Evolutionary conservation across 306 rosid species (phyloP).

Genomic region (Rosa persica): DNA sequence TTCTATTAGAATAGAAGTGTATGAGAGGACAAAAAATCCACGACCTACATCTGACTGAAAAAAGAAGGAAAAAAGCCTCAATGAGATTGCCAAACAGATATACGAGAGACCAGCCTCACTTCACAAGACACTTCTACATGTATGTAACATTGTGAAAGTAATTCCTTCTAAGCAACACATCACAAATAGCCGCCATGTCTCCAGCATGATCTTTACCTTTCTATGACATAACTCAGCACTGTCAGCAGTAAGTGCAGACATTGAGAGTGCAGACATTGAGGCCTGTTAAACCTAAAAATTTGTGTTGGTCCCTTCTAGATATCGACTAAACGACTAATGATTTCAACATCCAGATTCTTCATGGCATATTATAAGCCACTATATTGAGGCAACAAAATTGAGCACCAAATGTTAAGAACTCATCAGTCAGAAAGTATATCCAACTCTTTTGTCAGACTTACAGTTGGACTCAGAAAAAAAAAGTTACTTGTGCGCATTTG

Average conservation of each 20-base stretch:
- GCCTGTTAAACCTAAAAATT: no score
- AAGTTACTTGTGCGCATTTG: background rate
- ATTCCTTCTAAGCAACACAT: background rate
- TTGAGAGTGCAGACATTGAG: background rate
- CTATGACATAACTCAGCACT: background rate
- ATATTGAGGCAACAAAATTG: background rate
- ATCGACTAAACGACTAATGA: background rate
- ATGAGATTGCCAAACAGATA: background rate
- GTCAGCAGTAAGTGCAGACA: background rate
- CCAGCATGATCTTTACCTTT: background rate
- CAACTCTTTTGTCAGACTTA: background rate
- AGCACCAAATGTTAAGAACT: background rate
- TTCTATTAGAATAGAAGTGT: background rate
- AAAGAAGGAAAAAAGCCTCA: background rate
- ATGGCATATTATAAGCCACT: background rate
- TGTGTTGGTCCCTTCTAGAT: background rate
- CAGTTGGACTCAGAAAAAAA: background rate
- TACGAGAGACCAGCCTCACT: background rate
- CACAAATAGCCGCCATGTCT: background rate
- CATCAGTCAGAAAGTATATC: background rate
- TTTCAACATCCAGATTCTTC: slow-evolving; percentile 1
- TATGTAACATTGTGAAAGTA: background rate
- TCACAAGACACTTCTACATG: background rate
- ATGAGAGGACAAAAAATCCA: background rate
- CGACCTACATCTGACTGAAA: background rate